Evolutionary conservation across 805 yeast species (phyloP).

Genomic region (Kodamaea laetipori): DNA sequence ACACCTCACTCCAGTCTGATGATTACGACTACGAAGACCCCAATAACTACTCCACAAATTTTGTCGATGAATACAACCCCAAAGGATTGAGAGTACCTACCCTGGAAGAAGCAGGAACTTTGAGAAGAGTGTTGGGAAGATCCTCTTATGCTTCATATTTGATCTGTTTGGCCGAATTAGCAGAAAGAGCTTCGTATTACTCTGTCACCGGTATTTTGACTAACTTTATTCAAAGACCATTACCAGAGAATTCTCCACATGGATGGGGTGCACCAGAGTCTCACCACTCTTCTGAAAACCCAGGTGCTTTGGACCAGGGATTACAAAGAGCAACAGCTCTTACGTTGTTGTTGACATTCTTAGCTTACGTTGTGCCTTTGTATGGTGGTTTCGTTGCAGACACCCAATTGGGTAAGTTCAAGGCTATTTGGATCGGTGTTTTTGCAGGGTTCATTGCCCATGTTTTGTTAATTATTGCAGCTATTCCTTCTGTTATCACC

Average conservation of each 20-base stretch:
- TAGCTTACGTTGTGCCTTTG: conserved; percentile 53
- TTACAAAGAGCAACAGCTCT: conserved; percentile 48
- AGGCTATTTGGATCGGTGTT: conserved; percentile 52
- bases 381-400: conserved; percentile 56
- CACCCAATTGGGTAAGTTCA: conserved; percentile 47
- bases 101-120: conserved; percentile 22
- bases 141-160: conserved; percentile 54
- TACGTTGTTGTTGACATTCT: conserved; percentile 46
- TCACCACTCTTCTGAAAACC: conserved; percentile 33
- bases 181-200: conserved; percentile 57
- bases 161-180: conserved; percentile 48
- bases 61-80: conserved; percentile 36
- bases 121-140: conserved; percentile 44
- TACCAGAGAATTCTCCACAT: conserved; percentile 48
- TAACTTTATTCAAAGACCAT: conserved; percentile 52
- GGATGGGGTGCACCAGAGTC: conserved; percentile 44
- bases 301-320: conserved; percentile 54
- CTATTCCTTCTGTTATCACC: conserved; percentile 41
- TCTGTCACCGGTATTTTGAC: conserved; percentile 46
- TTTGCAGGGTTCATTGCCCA: conserved; percentile 49
- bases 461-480: conserved; percentile 50
- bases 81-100: conserved; percentile 39
- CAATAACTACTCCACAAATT: conserved; percentile 20
- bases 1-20: not conserved
- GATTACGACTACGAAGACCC: conserved; percentile 19